Base-by-base conservation (phyloP, 2,329 filamentous ascomycete species). In the Ceratocystis alfenasii region DNA sequence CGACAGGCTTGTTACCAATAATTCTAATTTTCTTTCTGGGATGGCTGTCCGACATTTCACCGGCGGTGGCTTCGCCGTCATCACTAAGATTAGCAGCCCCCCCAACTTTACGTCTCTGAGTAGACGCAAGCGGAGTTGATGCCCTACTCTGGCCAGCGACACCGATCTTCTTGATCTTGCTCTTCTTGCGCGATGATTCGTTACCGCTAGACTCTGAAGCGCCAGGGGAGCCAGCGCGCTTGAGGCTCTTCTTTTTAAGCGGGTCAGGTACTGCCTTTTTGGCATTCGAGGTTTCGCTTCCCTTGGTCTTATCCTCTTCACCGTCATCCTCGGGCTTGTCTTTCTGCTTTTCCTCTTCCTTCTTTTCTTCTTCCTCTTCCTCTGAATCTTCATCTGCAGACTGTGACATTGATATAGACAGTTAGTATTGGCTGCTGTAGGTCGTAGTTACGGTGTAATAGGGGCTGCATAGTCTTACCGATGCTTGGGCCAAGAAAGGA, bases 181-280 rank as follows among this genome's bases (percentile, higher is more conserved):
- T 84, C 73, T 82, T 83, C 78, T 89, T 90, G 76, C 94, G 87
- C 28, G 86, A 84, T 0, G 89, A 93, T 74, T 97, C 93, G 70
- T 92, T 95, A 64, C 90, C 93, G 73, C 90, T 95, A 8, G 90
- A 90, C 73, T 97, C 93, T 1, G 91, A 96, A 41, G 89, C 81
- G 69, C 92, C 88, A 2, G 92, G 90, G 17, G 91, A 96, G 20
- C 91, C 90, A 41, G 89, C 83, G 36, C 93, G 86, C 77, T 96
- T 96, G 64, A 93, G 82, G 41, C 80, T 81, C 72, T 84, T 86
- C 73, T 83, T 84, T 74, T 83, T 84, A 5, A 76, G 72, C 10
- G 78, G 74, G 41, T 82, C 76, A 4, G 53, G 70, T 28, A 75
- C 71, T 65, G 77, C 77, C 64, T 76, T 78, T 72, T 81, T 83